Evolutionary conservation across 108 stramenopile genomes (phyloP), one percentile per base, ranked within the genome.

Genomic region (Pseudonitzschia delicatissima): DNA sequence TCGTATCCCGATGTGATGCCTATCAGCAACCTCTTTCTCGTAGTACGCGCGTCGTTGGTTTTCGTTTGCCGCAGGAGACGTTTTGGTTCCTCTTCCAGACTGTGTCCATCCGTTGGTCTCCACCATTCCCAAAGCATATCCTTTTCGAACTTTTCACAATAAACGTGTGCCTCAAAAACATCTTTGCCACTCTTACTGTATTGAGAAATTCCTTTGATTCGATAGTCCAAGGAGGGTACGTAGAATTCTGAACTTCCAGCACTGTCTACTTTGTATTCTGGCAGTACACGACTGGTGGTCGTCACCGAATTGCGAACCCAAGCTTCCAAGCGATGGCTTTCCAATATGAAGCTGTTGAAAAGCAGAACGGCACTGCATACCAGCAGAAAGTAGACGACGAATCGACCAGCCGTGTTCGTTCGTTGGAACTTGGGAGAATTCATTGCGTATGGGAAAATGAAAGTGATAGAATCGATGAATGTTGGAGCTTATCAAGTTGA

Each of bases 81-180:
- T 32, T 40, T 17, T 42, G 45, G 51, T 45, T 65, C 47, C 21
- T 65, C 5, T 36, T 55, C n/a, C n/a, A 57, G n/a, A 9, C 35
- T 31, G 13, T 69, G 34, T 47, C 36, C 1, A 26, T 61, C 25
- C 15, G 35, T 8, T 23, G 57, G 57, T 42, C 31, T 37, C 52
- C 35, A 71, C 70, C 62, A 71, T 57, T 71, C 70, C 70, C 70
- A 71, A 18, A 34, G 3, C 4, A 64, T 0, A 45, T 55, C 62
- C 31, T 59, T 71, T 52, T 44, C 48, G 11, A 37, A 27, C 37
- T 66, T 31, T 26, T 45, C 11, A 51, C 51, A 53, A 53, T 66
- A 47, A 0, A 45, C 21, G 34, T 50, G 51, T n/a, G 50, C 36
- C 15, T 32, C 44, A 40, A 45, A 57, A 17, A 4, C 9, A 1